Evolutionary conservation across 257 asterid genomes (phyloP), one percentile per base, ranked within the genome.

Genomic region (Salvia hispanica): DNA sequence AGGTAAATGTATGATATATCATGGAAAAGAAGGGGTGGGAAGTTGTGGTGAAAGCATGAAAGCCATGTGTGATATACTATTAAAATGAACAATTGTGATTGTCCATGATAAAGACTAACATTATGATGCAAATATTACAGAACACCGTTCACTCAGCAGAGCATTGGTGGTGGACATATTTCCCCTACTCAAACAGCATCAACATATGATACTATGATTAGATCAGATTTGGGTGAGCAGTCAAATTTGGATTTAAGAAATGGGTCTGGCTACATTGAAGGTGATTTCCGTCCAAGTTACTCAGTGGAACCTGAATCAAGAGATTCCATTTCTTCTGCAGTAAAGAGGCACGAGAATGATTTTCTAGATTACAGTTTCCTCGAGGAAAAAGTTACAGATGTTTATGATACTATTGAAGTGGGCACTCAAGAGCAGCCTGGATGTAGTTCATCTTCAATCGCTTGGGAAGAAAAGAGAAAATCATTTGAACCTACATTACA

Each of bases 111-210:
- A 28, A 15, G 62, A 47, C 69, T 64, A 14, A 65, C 42, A 53
- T 74, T 59, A 16, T 67, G 68, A 67, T 72, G 45, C n/a, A 66
- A 31, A 75, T 56, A 46, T 71, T 78, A 72, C 95, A 91, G 99
- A 78, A 62, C 55, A 67, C 83, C 51, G 48, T 79, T 75, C 75
- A 59, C 83, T 67, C 77, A 77, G 60, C 70, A 37, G 77, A 77
- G 73, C 77, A 55, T 33, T 25, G 31, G 31, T 69, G 87, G 78
- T 71, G 88, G 71, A 36, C 86, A 72, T 39, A 67, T 79, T 71
- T 84, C 95, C 54, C 84, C 82, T 63, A 57, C 84, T 78, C 92
- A 72, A 72, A 80, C 87, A 54, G 74, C 78, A 66, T 83, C 89
- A 28, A 73, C 80, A 15, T 70, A 74, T 66, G 90, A 82, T 74